Evolutionary conservation across 2,329 filamentous ascomycete species (phyloP).

Genomic region (Elsinoe batatas): DNA sequence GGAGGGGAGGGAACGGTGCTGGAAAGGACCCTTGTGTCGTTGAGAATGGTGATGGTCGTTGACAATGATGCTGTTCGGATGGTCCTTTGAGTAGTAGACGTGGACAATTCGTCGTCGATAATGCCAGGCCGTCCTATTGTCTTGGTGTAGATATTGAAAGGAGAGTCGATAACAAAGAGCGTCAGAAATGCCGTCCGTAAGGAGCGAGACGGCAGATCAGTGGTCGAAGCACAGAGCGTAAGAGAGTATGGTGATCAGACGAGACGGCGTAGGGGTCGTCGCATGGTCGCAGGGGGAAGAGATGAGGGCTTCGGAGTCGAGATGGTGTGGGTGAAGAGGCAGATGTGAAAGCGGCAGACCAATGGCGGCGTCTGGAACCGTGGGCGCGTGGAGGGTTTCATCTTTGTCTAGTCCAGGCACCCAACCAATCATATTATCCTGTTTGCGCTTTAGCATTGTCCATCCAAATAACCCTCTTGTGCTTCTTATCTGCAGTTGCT

Average conservation of each 20-base stretch:
- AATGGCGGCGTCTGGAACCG: neutral
- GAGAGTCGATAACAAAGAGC: conserved; percentile 12
- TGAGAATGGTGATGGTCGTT: conserved; percentile 1
- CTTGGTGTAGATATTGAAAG: neutral
- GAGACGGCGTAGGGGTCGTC: conserved; percentile 3
- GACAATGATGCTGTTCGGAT: neutral
- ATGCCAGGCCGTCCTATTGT: neutral
- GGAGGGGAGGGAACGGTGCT: neutral
- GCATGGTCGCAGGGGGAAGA: neutral
- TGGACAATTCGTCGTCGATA: neutral
- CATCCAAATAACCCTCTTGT: conserved; percentile 6
- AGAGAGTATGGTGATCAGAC: conserved; percentile 4
- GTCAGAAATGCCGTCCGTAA: conserved; percentile 10
- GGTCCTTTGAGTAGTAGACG: neutral
- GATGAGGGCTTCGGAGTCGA: neutral
- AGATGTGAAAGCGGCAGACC: neutral
- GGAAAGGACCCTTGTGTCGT: neutral
- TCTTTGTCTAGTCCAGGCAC: neutral
- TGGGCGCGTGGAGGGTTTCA: conserved; percentile 1
- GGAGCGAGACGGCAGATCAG: conserved; percentile 9
- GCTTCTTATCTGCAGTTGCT: neutral
- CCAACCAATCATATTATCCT: neutral
- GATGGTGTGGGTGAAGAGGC: neutral
- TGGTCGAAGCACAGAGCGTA: conserved; percentile 3
- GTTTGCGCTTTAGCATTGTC: neutral